These are phyloP conservation scores for Aspergillus cejpii DNA, from an alignment of 2,329 filamentous ascomycete species.

Conservation along the genomic window DNA sequence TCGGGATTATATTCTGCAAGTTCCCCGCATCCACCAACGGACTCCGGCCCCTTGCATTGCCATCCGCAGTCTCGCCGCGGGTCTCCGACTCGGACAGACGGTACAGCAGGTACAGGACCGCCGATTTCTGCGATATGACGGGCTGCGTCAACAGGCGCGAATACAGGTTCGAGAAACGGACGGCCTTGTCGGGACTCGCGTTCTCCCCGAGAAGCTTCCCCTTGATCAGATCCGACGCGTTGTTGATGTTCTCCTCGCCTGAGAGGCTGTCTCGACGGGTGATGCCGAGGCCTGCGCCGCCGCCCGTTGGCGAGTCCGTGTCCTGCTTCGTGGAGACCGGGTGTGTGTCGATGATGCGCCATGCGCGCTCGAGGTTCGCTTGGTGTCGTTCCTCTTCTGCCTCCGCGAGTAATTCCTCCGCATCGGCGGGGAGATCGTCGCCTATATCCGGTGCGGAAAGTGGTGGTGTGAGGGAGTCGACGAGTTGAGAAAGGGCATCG, in stretches of 20 bases:
- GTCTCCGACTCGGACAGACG: slow-evolving; percentile 63
- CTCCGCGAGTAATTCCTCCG: slow-evolving; percentile 30
- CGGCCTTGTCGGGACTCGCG: slow-evolving; percentile 64
- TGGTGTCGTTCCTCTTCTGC: slow-evolving; percentile 36
- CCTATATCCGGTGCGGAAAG: slow-evolving; percentile 26
- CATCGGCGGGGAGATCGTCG: slow-evolving; percentile 28
- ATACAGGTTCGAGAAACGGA: slow-evolving; percentile 85
- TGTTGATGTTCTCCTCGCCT: slow-evolving; percentile 59
- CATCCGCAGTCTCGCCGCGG: slow-evolving; percentile 18
- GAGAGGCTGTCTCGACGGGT: slow-evolving; percentile 27
- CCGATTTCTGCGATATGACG: slow-evolving; percentile 93
- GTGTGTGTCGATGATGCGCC: slow-evolving; percentile 34
- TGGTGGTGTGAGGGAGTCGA: slow-evolving; percentile 38
- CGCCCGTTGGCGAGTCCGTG: slow-evolving; percentile 21
- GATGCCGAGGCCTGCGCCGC: slow-evolving; percentile 13
- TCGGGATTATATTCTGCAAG: slow-evolving; percentile 34
- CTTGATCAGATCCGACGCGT: slow-evolving; percentile 89
- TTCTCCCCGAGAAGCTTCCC: slow-evolving; percentile 75
- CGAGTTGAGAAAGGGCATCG: slow-evolving; percentile 40
- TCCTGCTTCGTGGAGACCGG: slow-evolving; percentile 20
- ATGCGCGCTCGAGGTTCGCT: slow-evolving; percentile 32
- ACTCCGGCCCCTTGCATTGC: slow-evolving; percentile 29
- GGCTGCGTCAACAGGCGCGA: slow-evolving; percentile 76
- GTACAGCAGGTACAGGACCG: slow-evolving; percentile 85
- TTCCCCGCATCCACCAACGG: slow-evolving; percentile 37